Evolutionary conservation across 805 yeast genomes (phyloP), one percentile per base, ranked within the genome.

Genomic region (Candida glaebosa): DNA sequence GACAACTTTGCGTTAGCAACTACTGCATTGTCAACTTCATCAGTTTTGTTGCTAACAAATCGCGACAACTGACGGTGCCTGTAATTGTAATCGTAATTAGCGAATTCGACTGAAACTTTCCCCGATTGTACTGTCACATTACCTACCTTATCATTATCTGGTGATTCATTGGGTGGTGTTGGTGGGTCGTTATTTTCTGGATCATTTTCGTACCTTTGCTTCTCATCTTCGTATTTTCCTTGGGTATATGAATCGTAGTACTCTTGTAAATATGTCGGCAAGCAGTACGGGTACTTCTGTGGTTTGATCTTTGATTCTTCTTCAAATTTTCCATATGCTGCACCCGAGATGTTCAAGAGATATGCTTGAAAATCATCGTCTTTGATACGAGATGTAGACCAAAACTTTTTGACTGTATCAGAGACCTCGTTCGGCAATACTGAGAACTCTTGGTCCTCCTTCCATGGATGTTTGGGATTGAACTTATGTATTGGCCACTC

Each of bases 341-440:
- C 46, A 2, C 75, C 73, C 3, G 67, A 56, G 5, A 69, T 53
- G 45, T 68, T 68, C 33, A 64, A 51, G 34, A 65, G 50, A 46
- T 65, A 69, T 2, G 67, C 57, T 7, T 31, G 16, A 1, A 33
- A 28, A 4, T 35, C 31, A 16, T 39, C 44, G 12, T 49, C 44
- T 2, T 42, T 44, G 2, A 49, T 47, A 9, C 46, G 42, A 15
- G 50, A 50, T 4, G 32, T 46, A 2, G 57, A 67, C 91, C 91
- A 84, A n/a, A 84, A 65, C 10, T 52, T 48, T 26, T 63, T 61
- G 1, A 87, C 80, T 16, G 55, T 48, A 2, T 56, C 42, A 41
- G 81, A 76, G 4, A 87, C 64, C 9, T 54, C 60, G 49, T 82
- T 70, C 1, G 95, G 93, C 5, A 87, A 52, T 1, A 86, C 61